phyloP scores from a whole-genome alignment of 2,329 filamentous ascomycete species.

The Fusarium sp. region DNA sequence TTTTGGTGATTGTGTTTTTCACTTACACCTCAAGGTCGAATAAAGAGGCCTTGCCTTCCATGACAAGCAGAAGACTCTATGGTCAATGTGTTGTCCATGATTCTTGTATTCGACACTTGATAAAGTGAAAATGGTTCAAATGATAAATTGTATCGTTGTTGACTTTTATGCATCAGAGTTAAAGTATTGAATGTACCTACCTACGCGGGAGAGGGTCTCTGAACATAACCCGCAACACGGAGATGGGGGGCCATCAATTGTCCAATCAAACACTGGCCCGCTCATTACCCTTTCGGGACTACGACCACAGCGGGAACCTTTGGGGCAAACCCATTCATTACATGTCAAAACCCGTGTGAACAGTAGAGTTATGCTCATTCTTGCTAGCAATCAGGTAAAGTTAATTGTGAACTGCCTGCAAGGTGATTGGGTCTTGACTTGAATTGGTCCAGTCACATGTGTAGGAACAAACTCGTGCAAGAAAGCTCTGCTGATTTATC shows the following conservation, averaged over 20 bases:
- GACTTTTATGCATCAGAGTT: neutral
- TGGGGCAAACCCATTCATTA: too few relatives aligned
- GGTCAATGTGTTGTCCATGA: too few relatives aligned
- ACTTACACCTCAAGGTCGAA: neutral
- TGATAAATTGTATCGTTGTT: neutral
- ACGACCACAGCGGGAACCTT: too few relatives aligned
- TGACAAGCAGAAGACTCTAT: neutral
- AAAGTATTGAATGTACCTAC: too few relatives aligned
- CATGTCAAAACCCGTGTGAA: too few relatives aligned
- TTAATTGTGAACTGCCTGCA: neutral
- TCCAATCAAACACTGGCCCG: too few relatives aligned
- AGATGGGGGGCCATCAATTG: too few relatives aligned
- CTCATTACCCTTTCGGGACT: too few relatives aligned
- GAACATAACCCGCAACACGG: too few relatives aligned
- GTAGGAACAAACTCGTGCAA: too few relatives aligned
- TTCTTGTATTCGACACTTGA: fast-evolving
- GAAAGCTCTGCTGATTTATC: neutral
- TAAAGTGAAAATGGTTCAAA: neutral
- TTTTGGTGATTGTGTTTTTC: neutral
- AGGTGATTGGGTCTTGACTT: too few relatives aligned
- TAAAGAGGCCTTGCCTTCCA: neutral
- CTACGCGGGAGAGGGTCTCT: too few relatives aligned
- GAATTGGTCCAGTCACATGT: neutral
- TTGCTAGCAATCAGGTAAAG: neutral
- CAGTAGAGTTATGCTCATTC: fast-evolving